These are phyloP conservation scores for Spiraea crenata DNA, from an alignment of 331 rosid species.

Conservation along the genomic window DNA sequence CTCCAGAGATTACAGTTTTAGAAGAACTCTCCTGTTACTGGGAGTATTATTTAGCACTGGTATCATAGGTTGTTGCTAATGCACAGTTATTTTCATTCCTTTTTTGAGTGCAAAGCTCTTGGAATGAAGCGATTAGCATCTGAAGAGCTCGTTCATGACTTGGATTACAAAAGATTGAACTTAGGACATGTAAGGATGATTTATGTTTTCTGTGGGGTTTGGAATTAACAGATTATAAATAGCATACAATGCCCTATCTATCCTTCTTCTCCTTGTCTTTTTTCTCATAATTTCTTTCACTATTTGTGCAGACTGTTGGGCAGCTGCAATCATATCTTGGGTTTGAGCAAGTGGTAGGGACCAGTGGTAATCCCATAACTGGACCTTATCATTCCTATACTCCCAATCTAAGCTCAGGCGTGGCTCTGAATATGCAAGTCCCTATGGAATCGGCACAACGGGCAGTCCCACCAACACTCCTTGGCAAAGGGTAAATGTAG, in stretches of 20 bases:
- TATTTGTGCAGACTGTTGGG: slow-evolving; percentile 35
- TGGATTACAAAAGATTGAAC: slow-evolving; percentile 91
- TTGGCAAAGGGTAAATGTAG: slow-evolving; percentile 79
- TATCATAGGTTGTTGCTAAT: neutral
- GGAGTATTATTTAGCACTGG: neutral
- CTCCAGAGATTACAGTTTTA: neutral
- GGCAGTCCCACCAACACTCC: slow-evolving; percentile 52
- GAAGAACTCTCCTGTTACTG: neutral
- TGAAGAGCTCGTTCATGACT: slow-evolving; percentile 74
- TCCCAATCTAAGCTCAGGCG: slow-evolving; percentile 19
- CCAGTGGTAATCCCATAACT: slow-evolving; percentile 46
- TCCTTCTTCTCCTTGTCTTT: neutral
- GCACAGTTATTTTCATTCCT: slow-evolving; percentile 6
- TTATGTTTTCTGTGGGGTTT: neutral
- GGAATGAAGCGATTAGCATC: slow-evolving; percentile 93
- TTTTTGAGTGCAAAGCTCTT: slow-evolving; percentile 50
- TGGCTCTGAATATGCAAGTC: slow-evolving; percentile 50
- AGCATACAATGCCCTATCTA: neutral
- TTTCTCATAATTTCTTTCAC: slow-evolving; percentile 14
- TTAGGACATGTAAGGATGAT: slow-evolving; percentile 66
- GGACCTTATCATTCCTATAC: slow-evolving; percentile 42
- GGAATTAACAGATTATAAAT: neutral
- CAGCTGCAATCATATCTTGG: slow-evolving; percentile 35
- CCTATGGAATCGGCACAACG: slow-evolving; percentile 57
- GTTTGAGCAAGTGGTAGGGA: slow-evolving; percentile 40